Evolutionary conservation across 2,329 filamentous ascomycete genomes (phyloP).

Genomic region (Aspergillus candidus): DNA sequence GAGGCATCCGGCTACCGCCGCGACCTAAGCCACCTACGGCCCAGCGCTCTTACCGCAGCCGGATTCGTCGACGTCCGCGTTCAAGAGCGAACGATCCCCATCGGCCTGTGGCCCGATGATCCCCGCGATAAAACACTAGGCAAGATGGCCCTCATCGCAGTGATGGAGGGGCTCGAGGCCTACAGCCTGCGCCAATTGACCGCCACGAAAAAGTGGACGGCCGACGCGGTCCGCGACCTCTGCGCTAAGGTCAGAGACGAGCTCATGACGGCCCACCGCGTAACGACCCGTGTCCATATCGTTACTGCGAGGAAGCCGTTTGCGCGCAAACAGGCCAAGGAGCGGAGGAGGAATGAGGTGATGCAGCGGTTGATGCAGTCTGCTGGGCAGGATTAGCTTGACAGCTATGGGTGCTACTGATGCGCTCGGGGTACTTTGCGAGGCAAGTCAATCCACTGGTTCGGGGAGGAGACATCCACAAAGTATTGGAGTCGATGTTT

Average conservation of each 20-base stretch:
- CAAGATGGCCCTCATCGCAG: constrained; percentile 38
- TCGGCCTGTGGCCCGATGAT: constrained; percentile 34
- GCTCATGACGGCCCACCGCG: constrained; percentile 23
- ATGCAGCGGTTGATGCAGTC: constrained; percentile 4
- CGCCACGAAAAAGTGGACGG: constrained; percentile 26
- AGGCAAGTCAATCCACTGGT: no score
- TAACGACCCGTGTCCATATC: constrained; percentile 23
- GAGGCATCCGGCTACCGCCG: constrained; percentile 37
- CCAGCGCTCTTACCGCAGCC: constrained; percentile 34
- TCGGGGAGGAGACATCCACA: no score
- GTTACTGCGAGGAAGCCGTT: constrained; percentile 27
- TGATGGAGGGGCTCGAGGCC: constrained; percentile 38
- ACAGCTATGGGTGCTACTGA: no score
- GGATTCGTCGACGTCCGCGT: constrained; percentile 42
- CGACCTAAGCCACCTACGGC: constrained; percentile 39
- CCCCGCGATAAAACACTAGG: constrained; percentile 31
- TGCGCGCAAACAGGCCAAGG: constrained; percentile 11
- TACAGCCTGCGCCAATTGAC: constrained; percentile 33
- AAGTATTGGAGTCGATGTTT: no score
- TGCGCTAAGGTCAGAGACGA: constrained; percentile 36
- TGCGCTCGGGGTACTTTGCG: no score
- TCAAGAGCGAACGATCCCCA: constrained; percentile 32
- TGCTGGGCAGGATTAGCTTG: no score
- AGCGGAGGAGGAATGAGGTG: constrained; percentile 4
- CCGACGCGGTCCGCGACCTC: constrained; percentile 29